Conservation (phyloP, 1,284 basidiomycete species). For the Ceratobasidium sp. region DNA sequence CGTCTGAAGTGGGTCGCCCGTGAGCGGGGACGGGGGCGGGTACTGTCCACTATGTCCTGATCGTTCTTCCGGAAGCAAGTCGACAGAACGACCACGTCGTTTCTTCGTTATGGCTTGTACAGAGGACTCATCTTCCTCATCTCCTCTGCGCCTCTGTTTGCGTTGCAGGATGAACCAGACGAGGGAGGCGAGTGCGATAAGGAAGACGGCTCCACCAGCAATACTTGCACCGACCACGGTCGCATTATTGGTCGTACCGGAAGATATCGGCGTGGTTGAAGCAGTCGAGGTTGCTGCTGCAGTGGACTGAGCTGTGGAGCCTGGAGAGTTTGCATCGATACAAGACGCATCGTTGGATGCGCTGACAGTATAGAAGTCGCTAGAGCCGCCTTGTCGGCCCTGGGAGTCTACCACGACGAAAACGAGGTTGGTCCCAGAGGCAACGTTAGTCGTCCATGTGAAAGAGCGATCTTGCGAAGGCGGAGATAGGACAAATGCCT, state of each 20-base stretch:
- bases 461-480: slow-evolving; percentile 56
- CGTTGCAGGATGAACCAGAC: slow-evolving; percentile 58
- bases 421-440: slow-evolving; percentile 65
- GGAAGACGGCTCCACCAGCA: slow-evolving; percentile 63
- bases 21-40: slow-evolving; percentile 36
- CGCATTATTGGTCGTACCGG: slow-evolving; percentile 47
- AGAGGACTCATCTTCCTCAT: slow-evolving; percentile 5
- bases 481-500: slow-evolving; percentile 51
- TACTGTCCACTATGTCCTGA: slow-evolving; percentile 26
- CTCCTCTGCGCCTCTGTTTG: neutral
- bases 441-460: slow-evolving; percentile 65
- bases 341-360: slow-evolving; percentile 61
- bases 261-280: slow-evolving; percentile 42
- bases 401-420: slow-evolving; percentile 67
- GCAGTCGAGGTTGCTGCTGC: slow-evolving; percentile 46
- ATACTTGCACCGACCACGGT: slow-evolving; percentile 64
- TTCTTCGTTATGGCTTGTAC: slow-evolving; percentile 26
- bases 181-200: slow-evolving; percentile 60
- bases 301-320: slow-evolving; percentile 53
- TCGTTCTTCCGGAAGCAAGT: slow-evolving; percentile 20
- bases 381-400: slow-evolving; percentile 50
- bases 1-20: slow-evolving; percentile 39
- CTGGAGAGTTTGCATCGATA: slow-evolving; percentile 60
- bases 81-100: slow-evolving; percentile 35
- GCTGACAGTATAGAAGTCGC: slow-evolving; percentile 52